Percentiles rank a stretch among this genome's conserved stretches.
Evolutionary conservation across 345 rosid genomes (phyloP).

Genomic region (Salix brachista): DNA sequence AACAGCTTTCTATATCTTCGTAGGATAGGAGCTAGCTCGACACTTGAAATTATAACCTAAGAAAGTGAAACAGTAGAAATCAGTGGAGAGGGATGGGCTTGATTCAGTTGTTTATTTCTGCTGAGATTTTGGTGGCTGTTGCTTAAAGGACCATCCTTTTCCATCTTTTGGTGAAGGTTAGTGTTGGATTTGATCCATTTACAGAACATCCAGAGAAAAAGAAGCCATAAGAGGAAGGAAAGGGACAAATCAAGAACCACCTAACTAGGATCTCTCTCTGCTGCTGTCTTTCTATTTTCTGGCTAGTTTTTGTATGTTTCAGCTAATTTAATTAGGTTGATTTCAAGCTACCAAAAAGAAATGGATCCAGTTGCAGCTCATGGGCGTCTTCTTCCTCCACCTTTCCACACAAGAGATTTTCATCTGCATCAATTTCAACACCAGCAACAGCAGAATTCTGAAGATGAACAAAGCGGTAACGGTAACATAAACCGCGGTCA

Average conservation of each 20-base stretch:
- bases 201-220: constrained; percentile 6
- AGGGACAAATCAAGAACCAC: not conserved
- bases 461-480: constrained; percentile 40
- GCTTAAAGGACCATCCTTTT: constrained; percentile 10
- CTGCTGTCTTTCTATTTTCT: not conserved
- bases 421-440: constrained; percentile 67
- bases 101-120: constrained; percentile 22
- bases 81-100: constrained; percentile 5
- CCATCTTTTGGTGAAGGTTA: constrained; percentile 10
- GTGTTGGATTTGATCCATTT: constrained; percentile 10
- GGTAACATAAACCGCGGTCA: constrained; percentile 40
- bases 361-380: constrained; percentile 78
- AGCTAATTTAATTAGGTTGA: constrained; percentile 6
- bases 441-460: constrained; percentile 45
- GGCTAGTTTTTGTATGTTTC: constrained; percentile 4
- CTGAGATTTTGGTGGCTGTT: constrained; percentile 22
- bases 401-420: constrained; percentile 77
- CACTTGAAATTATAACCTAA: not conserved
- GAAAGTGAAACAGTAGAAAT: not conserved
- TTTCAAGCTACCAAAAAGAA: not conserved
- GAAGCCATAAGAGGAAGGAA: not conserved
- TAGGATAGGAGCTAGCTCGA: not conserved
- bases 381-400: constrained; percentile 79
- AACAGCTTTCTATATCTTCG: constrained; percentile 10
- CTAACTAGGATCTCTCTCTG: constrained; percentile 2